Conservation (phyloP, 768 basidiomycete species). For the Tylopilus vinaceipallidus region DNA sequence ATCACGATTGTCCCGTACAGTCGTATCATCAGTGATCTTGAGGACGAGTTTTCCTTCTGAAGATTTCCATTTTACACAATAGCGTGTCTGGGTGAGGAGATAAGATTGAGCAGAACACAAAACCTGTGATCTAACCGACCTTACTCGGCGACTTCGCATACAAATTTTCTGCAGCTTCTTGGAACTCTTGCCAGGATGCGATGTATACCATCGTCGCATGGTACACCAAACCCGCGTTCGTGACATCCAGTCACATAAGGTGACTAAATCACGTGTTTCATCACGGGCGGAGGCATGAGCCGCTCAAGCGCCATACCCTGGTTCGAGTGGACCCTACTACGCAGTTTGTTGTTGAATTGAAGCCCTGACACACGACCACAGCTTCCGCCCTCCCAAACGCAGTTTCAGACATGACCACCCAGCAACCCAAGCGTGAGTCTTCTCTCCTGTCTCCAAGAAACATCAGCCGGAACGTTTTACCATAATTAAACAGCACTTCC, state of each 20-base stretch:
- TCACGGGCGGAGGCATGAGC: conserved; percentile 3
- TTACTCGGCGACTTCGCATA: conserved; percentile 78
- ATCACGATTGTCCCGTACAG: conserved; percentile 51
- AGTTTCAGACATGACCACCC: conserved; percentile 22
- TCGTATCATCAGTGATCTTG: conserved; percentile 89
- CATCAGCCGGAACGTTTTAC: conserved; percentile 4
- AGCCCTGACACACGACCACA: background rate
- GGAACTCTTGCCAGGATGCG: conserved; percentile 85
- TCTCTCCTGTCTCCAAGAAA: background rate
- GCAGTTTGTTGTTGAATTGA: background rate
- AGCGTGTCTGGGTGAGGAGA: conserved; percentile 62
- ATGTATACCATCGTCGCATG: conserved; percentile 82
- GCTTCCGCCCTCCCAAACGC: background rate
- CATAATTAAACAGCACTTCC: conserved; percentile 58
- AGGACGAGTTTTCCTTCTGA: conserved; percentile 85
- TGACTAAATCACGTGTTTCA: conserved; percentile 13
- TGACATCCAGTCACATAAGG: conserved; percentile 19
- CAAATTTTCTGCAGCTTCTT: conserved; percentile 84
- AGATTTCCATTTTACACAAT: conserved; percentile 89
- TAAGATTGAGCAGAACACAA: background rate
- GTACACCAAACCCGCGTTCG: background rate
- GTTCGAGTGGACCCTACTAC: too few species aligned
- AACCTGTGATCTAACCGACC: conserved; percentile 41
- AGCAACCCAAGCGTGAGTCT: conserved; percentile 34
- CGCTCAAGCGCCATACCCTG: too few species aligned